These are phyloP conservation scores for Paecilomyces dactylethromorphus DNA, from an alignment of 2,329 filamentous ascomycete genomes.

Conservation along the genomic window DNA sequence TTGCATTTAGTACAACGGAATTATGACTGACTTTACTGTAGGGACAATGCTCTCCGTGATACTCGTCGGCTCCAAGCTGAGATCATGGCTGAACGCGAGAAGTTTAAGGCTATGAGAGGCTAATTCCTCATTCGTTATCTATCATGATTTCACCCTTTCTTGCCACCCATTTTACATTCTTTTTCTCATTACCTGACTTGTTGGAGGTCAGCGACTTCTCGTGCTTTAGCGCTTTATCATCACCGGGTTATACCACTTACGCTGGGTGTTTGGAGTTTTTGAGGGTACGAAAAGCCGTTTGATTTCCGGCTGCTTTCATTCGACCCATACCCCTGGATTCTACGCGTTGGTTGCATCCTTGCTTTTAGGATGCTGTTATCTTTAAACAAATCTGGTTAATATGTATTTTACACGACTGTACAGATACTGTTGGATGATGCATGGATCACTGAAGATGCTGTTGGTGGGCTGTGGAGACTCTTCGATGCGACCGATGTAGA, in stretches of 20 bases:
- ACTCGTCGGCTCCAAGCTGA: conserved; percentile 63
- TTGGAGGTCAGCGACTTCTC: not conserved
- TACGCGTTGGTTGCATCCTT: not conserved
- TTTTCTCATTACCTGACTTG: not conserved
- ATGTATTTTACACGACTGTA: not conserved
- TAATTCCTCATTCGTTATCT: conserved; percentile 3
- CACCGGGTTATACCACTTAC: not conserved
- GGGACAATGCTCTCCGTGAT: conserved; percentile 66
- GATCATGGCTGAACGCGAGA: conserved; percentile 58
- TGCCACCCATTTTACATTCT: not conserved
- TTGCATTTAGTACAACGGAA: not conserved
- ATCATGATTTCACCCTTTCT: not conserved
- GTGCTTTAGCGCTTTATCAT: not conserved
- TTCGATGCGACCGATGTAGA: not conserved
- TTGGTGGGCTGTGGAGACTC: not conserved
- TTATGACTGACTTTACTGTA: conserved; percentile 24
- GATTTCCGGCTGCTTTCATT: not conserved
- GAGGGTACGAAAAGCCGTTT: not conserved
- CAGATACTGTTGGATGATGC: not conserved
- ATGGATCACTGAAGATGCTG: not conserved
- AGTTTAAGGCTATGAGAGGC: conserved; percentile 46
- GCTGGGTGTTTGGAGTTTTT: not conserved
- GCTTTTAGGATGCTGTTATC: not conserved
- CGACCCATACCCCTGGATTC: not conserved
- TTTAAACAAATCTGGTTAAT: not conserved